Evolutionary conservation across 129 eudicot genomes (phyloP), one percentile per base, ranked within the genome.

Genomic region (Ambrosia artemisiifolia): DNA sequence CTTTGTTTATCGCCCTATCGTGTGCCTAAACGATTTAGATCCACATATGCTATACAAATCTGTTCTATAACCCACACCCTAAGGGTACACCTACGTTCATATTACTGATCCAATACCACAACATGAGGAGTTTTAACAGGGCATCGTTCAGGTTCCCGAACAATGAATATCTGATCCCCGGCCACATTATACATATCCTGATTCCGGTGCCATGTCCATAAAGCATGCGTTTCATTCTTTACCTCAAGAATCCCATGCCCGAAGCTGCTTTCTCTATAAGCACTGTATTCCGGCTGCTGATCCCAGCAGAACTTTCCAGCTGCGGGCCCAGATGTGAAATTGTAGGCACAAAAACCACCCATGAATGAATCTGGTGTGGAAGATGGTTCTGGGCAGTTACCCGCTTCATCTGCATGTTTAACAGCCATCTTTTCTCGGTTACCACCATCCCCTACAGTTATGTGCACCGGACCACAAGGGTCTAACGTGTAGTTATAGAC

Each of bases 211-310:
- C 98, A 94, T 65, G 91, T 87, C 98, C 98, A 90, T 1, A 90
- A 70, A 47, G 95, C 96, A 69, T 83, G 88, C 1, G 97, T 88
- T 80, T 87, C 91, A 8, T 90, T 94, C 71, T 90, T 90, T 70
- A 94, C 98, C 88, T 94, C 96, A 2, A 94, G 85, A 56, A 94
- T 94, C 60, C 97, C 97, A 69, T 90, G 97, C 69, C 98, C 98
- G 38, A 94, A 90, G 91, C 98, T 94, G 74, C 83, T 86, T 80
- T 94, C 98, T 59, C 98, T 82, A 62, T 76, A 88, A 1, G 98
- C 98, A 51, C 97, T 94, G 34, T 78, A 94, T 47, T 94, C 98
- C n/a, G 98, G 98, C 76, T 90, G 97, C 7, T 57, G 81, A 16
- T 88, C 93, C 98, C 98, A 94, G 44, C 98, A 94, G 76, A 90